Evolutionary conservation across 192 early-diverging fungal genomes (phyloP).

Genomic region (Coemansia sp.): DNA sequence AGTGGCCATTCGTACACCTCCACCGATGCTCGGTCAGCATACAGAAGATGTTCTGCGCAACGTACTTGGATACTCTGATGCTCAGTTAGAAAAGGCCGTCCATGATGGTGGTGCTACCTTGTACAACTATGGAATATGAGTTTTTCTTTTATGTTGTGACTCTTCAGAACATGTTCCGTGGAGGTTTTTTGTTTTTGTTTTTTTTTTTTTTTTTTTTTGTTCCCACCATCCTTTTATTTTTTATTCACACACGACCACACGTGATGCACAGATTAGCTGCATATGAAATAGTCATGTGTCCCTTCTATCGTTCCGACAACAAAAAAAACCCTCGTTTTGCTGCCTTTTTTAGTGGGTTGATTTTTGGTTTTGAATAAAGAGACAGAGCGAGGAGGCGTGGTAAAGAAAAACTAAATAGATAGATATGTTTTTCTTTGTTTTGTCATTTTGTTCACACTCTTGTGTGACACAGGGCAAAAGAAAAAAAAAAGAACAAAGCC

Average conservation of each 20-base stretch:
- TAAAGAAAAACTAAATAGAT: too few relatives aligned
- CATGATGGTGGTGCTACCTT: slow-evolving; percentile 18
- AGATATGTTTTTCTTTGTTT: too few relatives aligned
- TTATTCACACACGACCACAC: too few relatives aligned
- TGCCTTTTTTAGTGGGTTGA: too few relatives aligned
- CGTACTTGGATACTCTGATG: slow-evolving; percentile 64
- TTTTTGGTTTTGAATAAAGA: too few relatives aligned
- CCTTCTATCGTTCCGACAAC: not conserved
- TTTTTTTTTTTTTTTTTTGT: not conserved
- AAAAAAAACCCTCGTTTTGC: too few relatives aligned
- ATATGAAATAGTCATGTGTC: not conserved
- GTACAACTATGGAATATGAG: slow-evolving; percentile 19
- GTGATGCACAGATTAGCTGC: not conserved
- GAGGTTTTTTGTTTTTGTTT: not conserved
- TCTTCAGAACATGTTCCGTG: not conserved
- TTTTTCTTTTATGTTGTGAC: not conserved
- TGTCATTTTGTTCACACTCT: not conserved
- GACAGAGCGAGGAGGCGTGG: not conserved
- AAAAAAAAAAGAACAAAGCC: not conserved
- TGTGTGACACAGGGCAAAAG: not conserved
- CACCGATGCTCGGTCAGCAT: slow-evolving; percentile 84
- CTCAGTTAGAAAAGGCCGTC: slow-evolving; percentile 55
- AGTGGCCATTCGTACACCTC: slow-evolving; percentile 64
- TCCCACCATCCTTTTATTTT: not conserved
- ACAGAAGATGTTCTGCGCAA: slow-evolving; percentile 72